Percentiles rank a stretch among this genome's conserved stretches.
Evolutionary conservation across 345 rosid genomes (phyloP).

Genomic region (Raphanus sativus): DNA sequence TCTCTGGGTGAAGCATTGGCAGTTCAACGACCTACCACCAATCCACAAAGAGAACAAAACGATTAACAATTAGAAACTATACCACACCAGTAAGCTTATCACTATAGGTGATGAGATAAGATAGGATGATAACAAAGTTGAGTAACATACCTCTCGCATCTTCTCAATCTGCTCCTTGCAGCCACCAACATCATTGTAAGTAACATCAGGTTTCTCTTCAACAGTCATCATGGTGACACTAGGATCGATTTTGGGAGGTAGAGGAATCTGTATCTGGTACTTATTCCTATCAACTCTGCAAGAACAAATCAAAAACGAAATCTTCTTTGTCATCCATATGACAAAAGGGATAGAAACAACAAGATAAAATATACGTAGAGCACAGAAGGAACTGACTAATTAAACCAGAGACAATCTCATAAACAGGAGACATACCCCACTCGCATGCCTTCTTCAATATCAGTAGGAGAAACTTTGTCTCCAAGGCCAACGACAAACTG

Average conservation of each 20-base stretch:
- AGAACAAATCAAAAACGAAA: constrained; percentile 6
- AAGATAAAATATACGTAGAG: neutral
- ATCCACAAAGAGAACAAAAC: neutral
- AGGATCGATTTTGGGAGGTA: constrained; percentile 99
- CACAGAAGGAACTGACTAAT: neutral
- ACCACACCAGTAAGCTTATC: neutral
- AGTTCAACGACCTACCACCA: constrained; percentile 77
- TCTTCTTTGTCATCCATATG: neutral
- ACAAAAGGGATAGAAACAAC: neutral
- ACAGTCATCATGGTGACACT: constrained; percentile 99
- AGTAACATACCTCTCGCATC: constrained; percentile 78
- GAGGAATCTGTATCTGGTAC: constrained; percentile 95
- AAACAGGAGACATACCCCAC: constrained; percentile 66
- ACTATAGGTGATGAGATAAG: neutral
- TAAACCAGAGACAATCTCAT: neutral
- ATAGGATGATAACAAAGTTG: neutral
- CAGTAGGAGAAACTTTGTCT: constrained; percentile 95
- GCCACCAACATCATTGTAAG: constrained; percentile 96
- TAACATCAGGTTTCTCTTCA: constrained; percentile 98
- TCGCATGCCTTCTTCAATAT: constrained; percentile 99
- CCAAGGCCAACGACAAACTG: constrained; percentile 99
- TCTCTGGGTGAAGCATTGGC: constrained; percentile 99
- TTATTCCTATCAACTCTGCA: constrained; percentile 93
- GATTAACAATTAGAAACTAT: neutral
- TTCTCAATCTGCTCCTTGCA: constrained; percentile 98